These are phyloP conservation scores for Irpex sp. DNA, from an alignment of 1,284 basidiomycete species.

Conservation along the genomic window DNA sequence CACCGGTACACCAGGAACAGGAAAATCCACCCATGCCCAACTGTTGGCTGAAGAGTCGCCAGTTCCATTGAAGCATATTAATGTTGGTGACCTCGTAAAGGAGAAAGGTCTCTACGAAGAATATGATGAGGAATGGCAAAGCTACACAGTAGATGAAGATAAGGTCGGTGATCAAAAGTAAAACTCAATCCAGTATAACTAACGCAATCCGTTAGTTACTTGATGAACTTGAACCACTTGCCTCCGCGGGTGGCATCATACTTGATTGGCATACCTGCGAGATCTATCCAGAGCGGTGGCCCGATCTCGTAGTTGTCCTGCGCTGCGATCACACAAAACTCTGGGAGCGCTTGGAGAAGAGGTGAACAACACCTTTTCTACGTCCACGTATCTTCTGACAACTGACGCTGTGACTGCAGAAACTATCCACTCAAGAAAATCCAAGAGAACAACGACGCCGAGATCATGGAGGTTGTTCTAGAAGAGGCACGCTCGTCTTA, in stretches of 20 bases:
- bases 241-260: conserved; percentile 73
- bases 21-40: conserved; percentile 89
- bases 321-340: conserved; percentile 85
- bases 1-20: conserved; percentile 86
- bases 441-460: conserved; percentile 97
- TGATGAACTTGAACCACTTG: conserved; percentile 82
- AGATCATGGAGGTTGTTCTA: conserved; percentile 94
- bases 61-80: conserved; percentile 75
- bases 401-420: conserved; percentile 37
- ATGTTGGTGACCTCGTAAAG: conserved; percentile 89
- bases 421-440: conserved; percentile 91
- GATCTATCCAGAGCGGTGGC: conserved; percentile 93
- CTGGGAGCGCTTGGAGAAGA: conserved; percentile 92
- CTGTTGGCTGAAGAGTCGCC: conserved; percentile 69
- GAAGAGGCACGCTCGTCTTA: conserved; percentile 90
- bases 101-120: conserved; percentile 79
- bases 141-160: conserved; percentile 94
- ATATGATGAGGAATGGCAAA: conserved; percentile 93
- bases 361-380: conserved; percentile 46
- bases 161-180: conserved; percentile 44
- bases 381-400: not conserved
- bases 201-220: conserved; percentile 51
- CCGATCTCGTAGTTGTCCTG: conserved; percentile 94
- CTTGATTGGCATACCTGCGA: conserved; percentile 99
- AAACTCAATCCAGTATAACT: not conserved